These are phyloP conservation scores for Salvia miltiorrhiza DNA, from an alignment of 257 asterid genomes.

Conservation along the genomic window DNA sequence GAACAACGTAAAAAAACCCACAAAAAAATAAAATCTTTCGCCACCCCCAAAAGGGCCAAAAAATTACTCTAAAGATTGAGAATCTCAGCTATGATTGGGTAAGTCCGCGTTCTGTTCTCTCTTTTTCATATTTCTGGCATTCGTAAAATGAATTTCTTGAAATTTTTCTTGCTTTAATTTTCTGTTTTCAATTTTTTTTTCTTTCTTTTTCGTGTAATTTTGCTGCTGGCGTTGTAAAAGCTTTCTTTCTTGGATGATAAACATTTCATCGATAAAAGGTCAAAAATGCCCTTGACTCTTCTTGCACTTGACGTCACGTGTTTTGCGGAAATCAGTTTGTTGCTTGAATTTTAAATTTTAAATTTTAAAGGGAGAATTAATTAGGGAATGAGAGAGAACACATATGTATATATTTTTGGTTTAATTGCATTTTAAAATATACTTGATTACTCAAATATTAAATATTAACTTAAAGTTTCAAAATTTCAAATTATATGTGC, in stretches of 20 bases:
- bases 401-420: background rate
- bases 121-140: background rate
- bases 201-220: background rate
- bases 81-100: background rate
- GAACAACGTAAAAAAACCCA: background rate
- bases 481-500: too few species aligned
- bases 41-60: conserved; percentile 3
- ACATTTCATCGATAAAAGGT: background rate
- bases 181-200: background rate
- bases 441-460: too few species aligned
- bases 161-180: conserved; percentile 15
- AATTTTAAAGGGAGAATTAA: too few species aligned
- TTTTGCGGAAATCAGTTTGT: background rate
- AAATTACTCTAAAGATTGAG: background rate
- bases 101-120: background rate
- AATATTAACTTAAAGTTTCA: too few species aligned
- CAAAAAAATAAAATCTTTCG: conserved; percentile 13
- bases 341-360: background rate
- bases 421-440: too few species aligned
- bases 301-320: conserved; percentile 14
- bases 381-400: background rate
- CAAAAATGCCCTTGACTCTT: conserved; percentile 19
- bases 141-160: background rate
- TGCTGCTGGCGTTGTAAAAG: background rate
- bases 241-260: background rate